Evolutionary conservation across 192 early-diverging fungal species (phyloP), one percentile per base, ranked within the genome.

Genomic region (Coemansia sp.): DNA sequence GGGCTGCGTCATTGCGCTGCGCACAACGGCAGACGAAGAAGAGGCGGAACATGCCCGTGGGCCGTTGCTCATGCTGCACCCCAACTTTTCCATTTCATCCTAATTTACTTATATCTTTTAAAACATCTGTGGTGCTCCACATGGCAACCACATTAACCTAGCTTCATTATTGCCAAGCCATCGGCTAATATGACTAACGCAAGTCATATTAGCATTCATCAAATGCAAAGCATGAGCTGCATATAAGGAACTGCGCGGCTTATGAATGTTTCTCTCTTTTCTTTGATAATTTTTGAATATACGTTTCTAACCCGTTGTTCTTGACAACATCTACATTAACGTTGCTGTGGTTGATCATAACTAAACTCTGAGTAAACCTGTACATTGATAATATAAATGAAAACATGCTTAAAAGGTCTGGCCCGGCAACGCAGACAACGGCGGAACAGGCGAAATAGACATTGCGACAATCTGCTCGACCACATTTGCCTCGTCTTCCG

Each of bases 81-180:
- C 81, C 21, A 83, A 83, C 69, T 83, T 78, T 72, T 69, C 66
- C 9, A 56, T 78, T 22, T 75, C 73, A n/a, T 69, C 67, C 6
- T 79, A 56, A 56, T 55, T 23, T 15, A 23, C 15, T n/a, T 27
- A 24, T 19, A 22, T 52, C 4, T 38, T 38, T 38, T 21, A 21
- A 21, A 21, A 21, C 21, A 21, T 21, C 21, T 21, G n/a, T n/a
- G n/a, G n/a, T n/a, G n/a, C n/a, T n/a, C n/a, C n/a, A n/a, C n/a
- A n/a, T n/a, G n/a, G n/a, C n/a, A n/a, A n/a, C n/a, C n/a, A n/a
- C n/a, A n/a, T n/a, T n/a, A n/a, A n/a, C n/a, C n/a, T n/a, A n/a
- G n/a, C n/a, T n/a, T n/a, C n/a, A n/a, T n/a, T n/a, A n/a, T n/a
- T n/a, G n/a, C n/a, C n/a, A n/a, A n/a, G n/a, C n/a, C n/a, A n/a